Conservation (phyloP, 179 eudicot species). For the Silene coronaria region DNA sequence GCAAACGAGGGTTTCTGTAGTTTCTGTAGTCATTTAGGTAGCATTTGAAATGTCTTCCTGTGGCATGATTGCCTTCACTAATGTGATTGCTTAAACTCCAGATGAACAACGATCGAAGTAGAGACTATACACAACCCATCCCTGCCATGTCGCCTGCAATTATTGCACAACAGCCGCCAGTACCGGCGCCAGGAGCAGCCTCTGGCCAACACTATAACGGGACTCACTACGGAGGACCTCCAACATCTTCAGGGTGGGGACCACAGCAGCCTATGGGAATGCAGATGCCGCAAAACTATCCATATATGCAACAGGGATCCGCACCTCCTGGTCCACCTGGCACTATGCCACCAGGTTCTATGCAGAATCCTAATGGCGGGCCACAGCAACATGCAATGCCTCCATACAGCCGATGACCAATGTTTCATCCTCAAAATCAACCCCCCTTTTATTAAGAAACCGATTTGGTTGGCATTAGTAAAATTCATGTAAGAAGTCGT, state of each 20-base stretch:
- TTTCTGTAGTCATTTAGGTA: no score
- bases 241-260: constrained; percentile 53
- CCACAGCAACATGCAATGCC: constrained; percentile 45
- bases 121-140: constrained; percentile 73
- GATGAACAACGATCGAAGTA: constrained; percentile 89
- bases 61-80: neutral
- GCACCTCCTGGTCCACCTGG: constrained; percentile 49
- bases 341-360: constrained; percentile 24
- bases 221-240: constrained; percentile 43
- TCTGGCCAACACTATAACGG: constrained; percentile 41
- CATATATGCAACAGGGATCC: constrained; percentile 46
- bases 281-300: constrained; percentile 63
- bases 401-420: constrained; percentile 41
- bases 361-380: constrained; percentile 37
- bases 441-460: neutral
- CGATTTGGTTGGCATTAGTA: constrained; percentile 4
- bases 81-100: constrained; percentile 22
- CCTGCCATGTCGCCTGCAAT: constrained; percentile 44
- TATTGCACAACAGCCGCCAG: constrained; percentile 54
- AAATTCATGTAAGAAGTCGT: neutral
- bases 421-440: neutral
- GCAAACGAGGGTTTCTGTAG: no score
- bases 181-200: constrained; percentile 37
- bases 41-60: neutral
- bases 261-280: constrained; percentile 46